Evolutionary conservation across 169 alveolate species (phyloP).

Genomic region (Plasmodium gaboni): DNA sequence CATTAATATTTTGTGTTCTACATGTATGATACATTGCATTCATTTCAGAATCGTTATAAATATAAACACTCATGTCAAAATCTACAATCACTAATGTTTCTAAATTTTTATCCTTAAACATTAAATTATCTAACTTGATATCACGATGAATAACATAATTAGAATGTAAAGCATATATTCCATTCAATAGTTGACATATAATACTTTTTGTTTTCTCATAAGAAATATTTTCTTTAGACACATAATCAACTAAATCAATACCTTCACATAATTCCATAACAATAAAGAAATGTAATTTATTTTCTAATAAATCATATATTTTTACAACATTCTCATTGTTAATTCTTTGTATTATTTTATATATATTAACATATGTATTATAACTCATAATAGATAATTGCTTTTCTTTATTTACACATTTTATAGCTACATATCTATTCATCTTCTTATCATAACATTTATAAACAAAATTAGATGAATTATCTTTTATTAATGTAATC

Average conservation of each 20-base stretch:
- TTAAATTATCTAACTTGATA: conserved; percentile 54
- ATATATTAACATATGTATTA: conserved; percentile 46
- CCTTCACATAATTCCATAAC: conserved; percentile 74
- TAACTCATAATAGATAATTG: conserved; percentile 73
- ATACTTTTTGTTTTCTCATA: conserved; percentile 56
- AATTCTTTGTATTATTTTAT: conserved; percentile 48
- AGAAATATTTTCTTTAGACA: conserved; percentile 52
- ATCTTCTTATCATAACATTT: conserved; percentile 48
- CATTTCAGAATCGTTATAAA: conserved; percentile 19
- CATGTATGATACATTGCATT: too few relatives aligned
- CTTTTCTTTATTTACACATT: conserved; percentile 53
- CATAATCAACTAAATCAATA: conserved; percentile 73
- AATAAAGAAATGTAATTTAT: conserved; percentile 47
- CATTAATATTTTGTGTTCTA: conserved; percentile 1
- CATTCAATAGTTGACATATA: conserved; percentile 49
- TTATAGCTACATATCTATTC: conserved; percentile 44
- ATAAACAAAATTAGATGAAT: conserved; percentile 44
- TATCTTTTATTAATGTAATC: conserved; percentile 43
- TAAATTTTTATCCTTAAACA: conserved; percentile 60
- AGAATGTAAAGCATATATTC: conserved; percentile 55
- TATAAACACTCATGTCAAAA: conserved; percentile 72
- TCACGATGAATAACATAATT: conserved; percentile 66
- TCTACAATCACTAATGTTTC: conserved; percentile 55
- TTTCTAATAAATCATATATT: conserved; percentile 64
- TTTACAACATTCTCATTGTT: conserved; percentile 49